A percentile compares a stretch with the other conserved stretches of the same genome.
phyloP scores from a whole-genome alignment of 169 alveolate species.

The Blepharisma undulans region DNA sequence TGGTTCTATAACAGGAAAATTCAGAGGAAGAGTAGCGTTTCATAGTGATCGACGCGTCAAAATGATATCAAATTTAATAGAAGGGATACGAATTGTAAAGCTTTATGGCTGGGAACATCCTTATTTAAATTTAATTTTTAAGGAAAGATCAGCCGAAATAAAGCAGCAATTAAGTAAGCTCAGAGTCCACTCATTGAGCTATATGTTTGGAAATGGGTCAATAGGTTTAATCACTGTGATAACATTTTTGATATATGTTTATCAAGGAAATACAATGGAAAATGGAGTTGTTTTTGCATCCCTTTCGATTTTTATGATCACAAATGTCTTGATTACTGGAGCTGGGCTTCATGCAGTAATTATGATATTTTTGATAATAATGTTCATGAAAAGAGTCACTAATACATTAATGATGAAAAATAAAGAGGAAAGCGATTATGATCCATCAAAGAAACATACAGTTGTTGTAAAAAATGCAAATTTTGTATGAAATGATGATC shows the following conservation, averaged over 20 bases:
- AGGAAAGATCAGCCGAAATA: background rate
- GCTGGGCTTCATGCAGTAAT: background rate
- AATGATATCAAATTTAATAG: conserved; percentile 59
- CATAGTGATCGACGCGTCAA: conserved; percentile 64
- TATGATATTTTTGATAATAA: background rate
- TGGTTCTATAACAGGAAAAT: background rate
- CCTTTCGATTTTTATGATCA: background rate
- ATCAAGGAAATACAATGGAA: background rate
- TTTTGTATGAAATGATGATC: background rate
- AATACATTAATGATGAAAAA: background rate
- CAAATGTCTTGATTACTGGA: background rate
- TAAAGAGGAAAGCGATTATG: background rate
- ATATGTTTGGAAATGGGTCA: background rate
- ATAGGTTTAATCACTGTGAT: background rate
- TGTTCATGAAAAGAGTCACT: background rate
- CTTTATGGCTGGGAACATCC: conserved; percentile 74
- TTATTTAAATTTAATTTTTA: conserved; percentile 2
- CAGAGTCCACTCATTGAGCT: background rate
- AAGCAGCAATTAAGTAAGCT: background rate
- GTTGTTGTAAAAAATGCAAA: background rate
- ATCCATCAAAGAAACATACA: background rate
- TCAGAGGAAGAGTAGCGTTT: background rate
- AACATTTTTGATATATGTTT: background rate
- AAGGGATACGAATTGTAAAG: conserved; percentile 65
- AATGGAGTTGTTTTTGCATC: background rate